Evolutionary conservation across 768 basidiomycete species (phyloP), one percentile per base, ranked within the genome.

Genomic region (Amanita muscaria): DNA sequence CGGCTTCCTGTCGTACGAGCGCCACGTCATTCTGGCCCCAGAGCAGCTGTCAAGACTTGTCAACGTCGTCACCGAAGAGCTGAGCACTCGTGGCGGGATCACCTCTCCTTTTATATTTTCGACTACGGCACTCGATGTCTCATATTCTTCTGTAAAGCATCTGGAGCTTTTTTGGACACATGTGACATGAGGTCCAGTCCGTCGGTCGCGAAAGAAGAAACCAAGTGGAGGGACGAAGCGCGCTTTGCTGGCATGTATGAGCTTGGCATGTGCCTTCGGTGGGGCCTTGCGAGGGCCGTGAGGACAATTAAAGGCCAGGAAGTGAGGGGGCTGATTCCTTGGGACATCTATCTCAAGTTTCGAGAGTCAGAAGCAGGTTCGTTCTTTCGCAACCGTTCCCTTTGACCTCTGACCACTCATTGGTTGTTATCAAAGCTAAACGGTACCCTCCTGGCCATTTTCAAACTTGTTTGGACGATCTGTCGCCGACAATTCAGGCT

Each of bases 21-120:
- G 80, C 24, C 80, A 88, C 56, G 79, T 88, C 49, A 70, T 87
- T 12, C 73, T 90, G 0, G 82, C 83, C n/a, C 71, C 87, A 12
- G 77, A 83, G 42, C 76, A 88, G 55, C 75, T 85, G 31, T 73
- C 7, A 6, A 6, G 27, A 6, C 27, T 29, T 12, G 27, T 29
- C 27, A 29, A 29, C 27, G 77, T 79, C 47, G 65, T 88, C 45
- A 73, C 77, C 37, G 70, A 76, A 42, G 85, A 88, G 63, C 76
- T 91, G 44, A 73, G 72, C 50, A 70, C 76, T 44, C 72, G 86
- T 54, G 86, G 81, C 54, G 86, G 81, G 59, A 73, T 96, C 49
- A 82, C 83, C 16, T 90, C 88, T 3, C 92, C 93, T 16, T 83
- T 96, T 64, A 80, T 97, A 50, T 94, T 97, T 68, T 88, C 88